Base-by-base conservation (phyloP, 352 stramenopile species). In the Phytophthora nicotianae region DNA sequence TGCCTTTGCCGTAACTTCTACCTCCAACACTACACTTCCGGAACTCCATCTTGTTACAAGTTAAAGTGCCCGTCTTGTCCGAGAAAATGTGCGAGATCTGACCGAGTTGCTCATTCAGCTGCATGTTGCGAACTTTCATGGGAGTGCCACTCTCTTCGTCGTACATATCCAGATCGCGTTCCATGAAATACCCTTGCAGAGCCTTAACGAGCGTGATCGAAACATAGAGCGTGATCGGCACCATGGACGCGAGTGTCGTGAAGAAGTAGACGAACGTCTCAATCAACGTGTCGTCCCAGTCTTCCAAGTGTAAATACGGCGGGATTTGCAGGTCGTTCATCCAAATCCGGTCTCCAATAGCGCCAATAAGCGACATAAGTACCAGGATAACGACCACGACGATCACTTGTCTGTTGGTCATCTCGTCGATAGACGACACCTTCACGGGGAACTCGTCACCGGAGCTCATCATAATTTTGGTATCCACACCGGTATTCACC, bases 51-150 rank as follows among this genome's bases (percentile, higher is more conserved):
- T 88, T 89, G 70, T 96, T 96, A 68, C 87, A 95, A 2, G 88
- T 96, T 0, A 96, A 64, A 0, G 88, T 96, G 16, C 87, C 87
- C 0, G 88, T 96, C 53, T 96, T 96, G 62, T 96, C 87, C 1
- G 82, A 98, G 70, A 99, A 99, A 20, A 99, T 96, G 71, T 99
- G 98, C 43, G 97, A 96, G 46, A 99, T 94, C 50, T 96, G 82
- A 4, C 88, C 88, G 10, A 96, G 70, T 47, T 96, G 83, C 38
- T 96, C 88, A 47, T 96, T 96, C 13, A 96, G 67, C 58, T 89
- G 77, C 81, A 93, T 95, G 68, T 91, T 93, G 40, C 88, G 79
- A 9, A 88, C 95, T 11, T 86, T 74, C 66, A 97, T 88, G 0
- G 68, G 75, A 0, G 79, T 83, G 19, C 84, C 84, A 21, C 64